phyloP scores from a whole-genome alignment of 2,329 filamentous ascomycete genomes.

The Fusarium napiforme region DNA sequence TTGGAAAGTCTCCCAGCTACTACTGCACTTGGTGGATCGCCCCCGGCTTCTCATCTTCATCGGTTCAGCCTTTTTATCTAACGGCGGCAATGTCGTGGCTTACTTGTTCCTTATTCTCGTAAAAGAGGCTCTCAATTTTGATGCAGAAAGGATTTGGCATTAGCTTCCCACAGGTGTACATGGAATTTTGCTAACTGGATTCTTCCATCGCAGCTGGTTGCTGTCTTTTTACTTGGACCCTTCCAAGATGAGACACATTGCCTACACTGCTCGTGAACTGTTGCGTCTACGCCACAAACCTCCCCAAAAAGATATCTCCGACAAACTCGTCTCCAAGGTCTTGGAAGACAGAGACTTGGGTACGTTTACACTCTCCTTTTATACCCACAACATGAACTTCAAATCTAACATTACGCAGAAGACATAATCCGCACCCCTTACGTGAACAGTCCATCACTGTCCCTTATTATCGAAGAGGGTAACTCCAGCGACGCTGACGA shows the following conservation, averaged over 20 bases:
- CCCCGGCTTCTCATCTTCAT: background rate
- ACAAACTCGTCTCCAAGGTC: constrained; percentile 49
- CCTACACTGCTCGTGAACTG: constrained; percentile 59
- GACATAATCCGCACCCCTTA: constrained; percentile 46
- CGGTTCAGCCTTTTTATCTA: background rate
- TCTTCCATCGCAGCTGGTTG: constrained; percentile 44
- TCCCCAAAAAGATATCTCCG: constrained; percentile 42
- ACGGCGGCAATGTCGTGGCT: background rate
- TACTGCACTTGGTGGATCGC: background rate
- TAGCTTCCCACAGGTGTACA: constrained; percentile 42
- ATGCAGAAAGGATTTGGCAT: background rate
- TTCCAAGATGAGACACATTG: constrained; percentile 55
- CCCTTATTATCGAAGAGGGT: constrained; percentile 48
- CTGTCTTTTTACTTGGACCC: constrained; percentile 54
- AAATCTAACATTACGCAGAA: constrained; percentile 35
- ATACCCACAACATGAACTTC: background rate
- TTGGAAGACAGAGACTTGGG: constrained; percentile 55
- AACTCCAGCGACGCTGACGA: constrained; percentile 19
- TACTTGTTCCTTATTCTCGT: background rate
- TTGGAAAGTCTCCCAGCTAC: background rate
- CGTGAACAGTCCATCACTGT: constrained; percentile 31
- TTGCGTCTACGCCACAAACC: constrained; percentile 49
- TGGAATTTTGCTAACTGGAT: constrained; percentile 47
- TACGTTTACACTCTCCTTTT: constrained; percentile 40
- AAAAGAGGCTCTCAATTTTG: background rate